phyloP scores from a whole-genome alignment of 2,329 filamentous ascomycete genomes.

The Immersiporthe knoxdaviesiana region DNA sequence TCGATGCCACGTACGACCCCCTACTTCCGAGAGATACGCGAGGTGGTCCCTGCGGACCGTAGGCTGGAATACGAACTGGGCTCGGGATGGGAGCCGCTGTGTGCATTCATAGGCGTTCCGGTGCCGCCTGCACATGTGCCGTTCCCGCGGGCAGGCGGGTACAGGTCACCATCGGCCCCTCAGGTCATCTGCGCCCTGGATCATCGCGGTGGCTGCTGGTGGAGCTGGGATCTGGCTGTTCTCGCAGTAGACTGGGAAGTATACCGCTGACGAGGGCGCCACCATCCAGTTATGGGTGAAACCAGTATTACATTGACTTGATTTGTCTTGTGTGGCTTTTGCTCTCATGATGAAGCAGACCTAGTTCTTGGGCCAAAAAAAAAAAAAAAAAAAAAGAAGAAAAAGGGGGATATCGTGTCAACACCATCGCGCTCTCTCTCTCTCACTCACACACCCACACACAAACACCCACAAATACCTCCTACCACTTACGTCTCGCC shows the following conservation, averaged over 20 bases:
- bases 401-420: too few species aligned
- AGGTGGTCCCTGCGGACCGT: neutral
- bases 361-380: too few species aligned
- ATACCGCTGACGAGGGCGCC: neutral
- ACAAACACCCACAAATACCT: too few species aligned
- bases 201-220: neutral
- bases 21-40: neutral
- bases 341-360: too few species aligned
- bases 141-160: neutral
- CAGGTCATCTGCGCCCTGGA: neutral
- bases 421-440: too few species aligned
- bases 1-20: neutral
- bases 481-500: neutral
- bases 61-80: neutral
- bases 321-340: too few species aligned
- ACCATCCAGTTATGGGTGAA: neutral
- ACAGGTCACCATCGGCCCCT: neutral
- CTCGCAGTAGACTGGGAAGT: neutral
- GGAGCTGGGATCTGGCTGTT: neutral
- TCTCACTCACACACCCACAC: too few species aligned
- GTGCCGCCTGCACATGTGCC: neutral
- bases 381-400: too few species aligned
- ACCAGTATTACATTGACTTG: neutral
- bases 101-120: neutral
- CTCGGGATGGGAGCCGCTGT: neutral